These are phyloP conservation scores for Dioscorea dumetorum DNA, from an alignment of 106 monocot species.

Conservation along the genomic window DNA sequence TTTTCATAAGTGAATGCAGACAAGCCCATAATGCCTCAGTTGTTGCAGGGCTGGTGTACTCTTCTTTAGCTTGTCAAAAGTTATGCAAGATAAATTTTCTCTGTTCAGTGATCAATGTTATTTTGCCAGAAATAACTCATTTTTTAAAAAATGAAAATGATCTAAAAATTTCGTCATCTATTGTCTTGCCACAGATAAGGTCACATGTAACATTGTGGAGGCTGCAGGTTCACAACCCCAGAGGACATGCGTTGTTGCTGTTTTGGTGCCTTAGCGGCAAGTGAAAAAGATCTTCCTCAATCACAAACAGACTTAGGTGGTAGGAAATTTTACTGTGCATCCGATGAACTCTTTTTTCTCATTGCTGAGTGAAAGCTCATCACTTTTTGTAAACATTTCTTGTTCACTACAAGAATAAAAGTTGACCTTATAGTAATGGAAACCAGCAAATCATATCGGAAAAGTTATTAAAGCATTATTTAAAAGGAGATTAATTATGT, in stretches of 20 bases:
- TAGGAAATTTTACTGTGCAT: slow-evolving; percentile 2
- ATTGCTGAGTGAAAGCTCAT: no score
- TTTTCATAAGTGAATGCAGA: not conserved
- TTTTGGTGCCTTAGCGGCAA: not conserved
- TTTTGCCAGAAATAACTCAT: no score
- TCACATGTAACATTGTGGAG: not conserved
- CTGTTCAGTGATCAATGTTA: no score
- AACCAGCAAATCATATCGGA: not conserved
- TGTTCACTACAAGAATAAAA: not conserved
- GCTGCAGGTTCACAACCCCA: not conserved
- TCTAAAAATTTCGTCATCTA: not conserved
- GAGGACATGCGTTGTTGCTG: slow-evolving; percentile 24
- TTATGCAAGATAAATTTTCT: no score
- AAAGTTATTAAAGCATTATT: not conserved
- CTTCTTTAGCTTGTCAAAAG: no score
- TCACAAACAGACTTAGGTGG: slow-evolving; percentile 5
- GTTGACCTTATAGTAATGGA: not conserved
- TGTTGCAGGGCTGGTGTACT: not conserved
- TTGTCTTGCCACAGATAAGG: not conserved
- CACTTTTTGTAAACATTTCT: not conserved
- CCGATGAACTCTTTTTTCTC: no score
- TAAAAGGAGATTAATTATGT: not conserved
- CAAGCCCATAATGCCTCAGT: not conserved
- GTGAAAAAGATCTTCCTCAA: slow-evolving; percentile 4
- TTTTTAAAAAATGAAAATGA: not conserved